Conservation (phyloP, 495 filamentous ascomycete species). For the Bacidia gigantensis region DNA sequence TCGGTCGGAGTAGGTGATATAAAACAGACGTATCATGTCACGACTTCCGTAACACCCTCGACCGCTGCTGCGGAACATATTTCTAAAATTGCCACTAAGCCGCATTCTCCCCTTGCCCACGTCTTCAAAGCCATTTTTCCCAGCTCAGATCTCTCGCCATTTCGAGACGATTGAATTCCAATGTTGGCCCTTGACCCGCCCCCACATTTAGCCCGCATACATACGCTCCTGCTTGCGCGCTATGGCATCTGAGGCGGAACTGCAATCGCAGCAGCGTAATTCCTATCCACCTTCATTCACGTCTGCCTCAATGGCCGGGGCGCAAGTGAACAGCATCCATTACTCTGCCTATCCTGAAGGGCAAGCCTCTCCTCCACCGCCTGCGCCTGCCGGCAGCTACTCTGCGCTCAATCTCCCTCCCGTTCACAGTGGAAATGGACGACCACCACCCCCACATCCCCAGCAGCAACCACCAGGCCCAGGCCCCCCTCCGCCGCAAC, state of each 20-base stretch:
- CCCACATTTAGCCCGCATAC: conserved; percentile 7
- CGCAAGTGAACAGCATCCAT: conserved; percentile 25
- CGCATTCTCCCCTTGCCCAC: background rate
- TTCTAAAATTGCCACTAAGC: background rate
- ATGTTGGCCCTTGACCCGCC: background rate
- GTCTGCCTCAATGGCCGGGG: conserved; percentile 36
- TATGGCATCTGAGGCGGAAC: conserved; percentile 12
- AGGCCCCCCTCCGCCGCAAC: conserved; percentile 16
- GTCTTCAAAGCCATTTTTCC: background rate
- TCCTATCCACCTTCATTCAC: conserved; percentile 46
- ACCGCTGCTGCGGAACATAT: too few species aligned
- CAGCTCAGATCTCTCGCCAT: background rate
- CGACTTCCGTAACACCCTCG: background rate
- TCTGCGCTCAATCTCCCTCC: conserved; percentile 49
- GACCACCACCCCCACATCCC: conserved; percentile 21
- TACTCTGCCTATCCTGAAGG: conserved; percentile 35
- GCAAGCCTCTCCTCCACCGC: conserved; percentile 32
- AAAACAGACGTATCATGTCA: background rate
- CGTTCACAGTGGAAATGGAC: conserved; percentile 36
- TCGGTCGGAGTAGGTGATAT: background rate
- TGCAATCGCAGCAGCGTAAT: conserved; percentile 24
- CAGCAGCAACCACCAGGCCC: conserved; percentile 28
- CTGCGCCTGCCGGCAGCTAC: conserved; percentile 26
- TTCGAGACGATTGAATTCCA: background rate
- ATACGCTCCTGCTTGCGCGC: background rate